Evolutionary conservation across 2,329 filamentous ascomycete genomes (phyloP), one percentile per base, ranked within the genome.

Genomic region (Aspergillus viridinutans): DNA sequence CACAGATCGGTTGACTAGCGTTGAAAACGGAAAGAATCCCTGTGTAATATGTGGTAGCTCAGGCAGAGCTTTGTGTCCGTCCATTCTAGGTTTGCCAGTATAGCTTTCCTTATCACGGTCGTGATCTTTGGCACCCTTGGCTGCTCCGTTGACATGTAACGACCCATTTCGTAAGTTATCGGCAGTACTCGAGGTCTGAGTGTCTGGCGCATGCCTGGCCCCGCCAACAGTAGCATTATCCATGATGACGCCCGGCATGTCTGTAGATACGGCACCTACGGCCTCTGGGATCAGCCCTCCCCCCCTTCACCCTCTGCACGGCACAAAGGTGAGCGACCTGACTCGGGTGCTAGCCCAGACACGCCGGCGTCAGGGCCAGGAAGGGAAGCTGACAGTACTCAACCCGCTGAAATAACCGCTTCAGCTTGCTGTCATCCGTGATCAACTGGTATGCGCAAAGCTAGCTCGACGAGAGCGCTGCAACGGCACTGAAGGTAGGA

Each of bases 1-100:
- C 35, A 90, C 88, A 40, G 94, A 83, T 64, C 94, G 86, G 61
- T 85, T 84, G 53, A 97, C 81, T 49, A 99, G 78, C 14, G 83
- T 83, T 4, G 87, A 86, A 21, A 97, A 81, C 3, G 90, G 87
- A 55, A 93, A 82, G 71, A 92, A 95, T 35, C 85, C 87, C 56
- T 87, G 79, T 0, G 87, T 87, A 57, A 96, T 88, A 68, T 96
- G 90, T 50, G 76, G 73, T 43, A 87, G 74, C 59, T 82, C 78
- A 17, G 82, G 83, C 2, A 81, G 80, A 9, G 56, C 49, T 49
- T 35, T 56, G 6, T 25, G 43, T 51, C 55, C 56, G 26, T 25
- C 56, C 21, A 42, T 51, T 12, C 20, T 32, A 45, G 32, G 26
- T 48, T 56, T 58, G 49, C 55, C 23, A 10, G 48, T 8, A 17